Conservation (phyloP, 2,329 filamentous ascomycete species). For the Lasiodiplodia sp. region DNA sequence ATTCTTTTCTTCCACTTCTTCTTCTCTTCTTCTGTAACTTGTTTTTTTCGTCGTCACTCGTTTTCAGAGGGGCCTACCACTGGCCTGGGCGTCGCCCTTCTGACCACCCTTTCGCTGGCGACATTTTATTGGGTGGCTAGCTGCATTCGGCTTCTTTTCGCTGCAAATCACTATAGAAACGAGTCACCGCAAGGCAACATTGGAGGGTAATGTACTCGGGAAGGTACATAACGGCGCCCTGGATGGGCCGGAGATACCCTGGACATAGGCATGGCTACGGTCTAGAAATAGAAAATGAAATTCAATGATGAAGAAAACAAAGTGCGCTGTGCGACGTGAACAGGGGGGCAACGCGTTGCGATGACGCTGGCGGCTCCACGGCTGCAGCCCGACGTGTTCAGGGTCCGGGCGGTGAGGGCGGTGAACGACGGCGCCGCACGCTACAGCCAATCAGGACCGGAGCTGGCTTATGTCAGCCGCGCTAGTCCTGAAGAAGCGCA, state of each 20-base stretch:
- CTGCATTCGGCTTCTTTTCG: slow-evolving; percentile 13
- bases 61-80: slow-evolving; percentile 13
- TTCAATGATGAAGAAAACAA: background rate
- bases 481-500: background rate
- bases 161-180: slow-evolving; percentile 20
- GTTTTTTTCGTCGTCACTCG: slow-evolving; percentile 21
- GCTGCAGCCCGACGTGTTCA: slow-evolving; percentile 12
- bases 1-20: background rate
- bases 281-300: slow-evolving; percentile 6
- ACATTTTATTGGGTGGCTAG: slow-evolving; percentile 25
- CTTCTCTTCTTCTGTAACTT: slow-evolving; percentile 11
- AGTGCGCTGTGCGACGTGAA: slow-evolving; percentile 6
- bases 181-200: slow-evolving; percentile 18
- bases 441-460: slow-evolving; percentile 4
- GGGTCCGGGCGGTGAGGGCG: slow-evolving; percentile 13
- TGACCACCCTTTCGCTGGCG: slow-evolving; percentile 26
- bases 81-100: slow-evolving; percentile 21
- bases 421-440: background rate
- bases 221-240: slow-evolving; percentile 15
- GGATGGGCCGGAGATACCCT: slow-evolving; percentile 21
- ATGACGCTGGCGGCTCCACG: slow-evolving; percentile 25
- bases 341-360: background rate
- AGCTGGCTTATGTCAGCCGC: background rate
- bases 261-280: slow-evolving; percentile 12
- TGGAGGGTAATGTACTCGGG: slow-evolving; percentile 11